Percentiles rank a stretch among this genome's conserved stretches.
These are phyloP conservation scores for Didymella arachidicola DNA, from an alignment of 2,329 filamentous ascomycete genomes.

Conservation along the genomic window DNA sequence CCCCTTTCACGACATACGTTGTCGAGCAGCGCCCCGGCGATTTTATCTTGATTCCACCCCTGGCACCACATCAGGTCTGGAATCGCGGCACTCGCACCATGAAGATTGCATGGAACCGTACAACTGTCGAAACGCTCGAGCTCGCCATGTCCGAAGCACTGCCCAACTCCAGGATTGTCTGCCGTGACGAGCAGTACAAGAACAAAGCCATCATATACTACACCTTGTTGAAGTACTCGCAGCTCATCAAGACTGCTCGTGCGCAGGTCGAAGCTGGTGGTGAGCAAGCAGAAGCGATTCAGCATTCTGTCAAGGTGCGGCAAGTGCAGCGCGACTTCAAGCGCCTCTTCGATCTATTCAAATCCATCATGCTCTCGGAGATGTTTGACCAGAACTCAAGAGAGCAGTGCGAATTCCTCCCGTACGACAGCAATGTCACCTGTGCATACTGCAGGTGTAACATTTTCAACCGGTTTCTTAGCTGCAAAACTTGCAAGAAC, in stretches of 20 bases:
- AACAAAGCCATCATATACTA: slow-evolving; percentile 96
- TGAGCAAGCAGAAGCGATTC: slow-evolving; percentile 48
- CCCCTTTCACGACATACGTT: slow-evolving; percentile 89
- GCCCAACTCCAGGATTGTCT: slow-evolving; percentile 87
- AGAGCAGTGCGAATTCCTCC: slow-evolving; percentile 77
- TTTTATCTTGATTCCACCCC: slow-evolving; percentile 89
- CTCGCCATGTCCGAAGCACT: slow-evolving; percentile 86
- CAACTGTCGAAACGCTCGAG: slow-evolving; percentile 88
- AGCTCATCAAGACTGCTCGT: slow-evolving; percentile 65
- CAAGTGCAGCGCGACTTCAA: slow-evolving; percentile 86
- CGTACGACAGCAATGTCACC: slow-evolving; percentile 89
- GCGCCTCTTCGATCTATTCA: slow-evolving; percentile 78
- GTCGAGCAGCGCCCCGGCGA: slow-evolving; percentile 91
- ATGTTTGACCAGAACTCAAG: slow-evolving; percentile 75
- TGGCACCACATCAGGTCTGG: slow-evolving; percentile 98
- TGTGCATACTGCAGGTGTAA: slow-evolving; percentile 96
- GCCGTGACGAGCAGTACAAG: slow-evolving; percentile 97
- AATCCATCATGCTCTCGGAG: slow-evolving; percentile 81
- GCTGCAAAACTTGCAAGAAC: slow-evolving; percentile 83
- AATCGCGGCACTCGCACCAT: slow-evolving; percentile 94
- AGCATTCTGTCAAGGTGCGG: slow-evolving; percentile 62
- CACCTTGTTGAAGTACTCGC: slow-evolving; percentile 79
- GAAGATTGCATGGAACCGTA: slow-evolving; percentile 98
- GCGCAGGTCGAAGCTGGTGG: slow-evolving; percentile 59
- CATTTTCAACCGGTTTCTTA: slow-evolving; percentile 96